phyloP scores from a whole-genome alignment of 768 basidiomycete species.

The Infundibulicybe gibba region DNA sequence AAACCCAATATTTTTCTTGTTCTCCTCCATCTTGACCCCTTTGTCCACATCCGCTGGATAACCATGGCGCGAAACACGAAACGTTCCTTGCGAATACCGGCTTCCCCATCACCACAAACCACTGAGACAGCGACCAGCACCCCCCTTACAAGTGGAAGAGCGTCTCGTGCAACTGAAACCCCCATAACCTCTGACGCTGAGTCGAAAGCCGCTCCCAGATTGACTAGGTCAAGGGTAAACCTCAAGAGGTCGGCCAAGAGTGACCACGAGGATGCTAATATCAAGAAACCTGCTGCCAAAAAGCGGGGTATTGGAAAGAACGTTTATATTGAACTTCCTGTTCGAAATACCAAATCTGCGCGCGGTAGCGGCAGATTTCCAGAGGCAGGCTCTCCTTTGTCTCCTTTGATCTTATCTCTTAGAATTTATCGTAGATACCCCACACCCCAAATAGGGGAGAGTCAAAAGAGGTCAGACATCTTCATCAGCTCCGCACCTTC shows the following conservation, averaged over 20 bases:
- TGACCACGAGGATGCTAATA: conserved; percentile 2
- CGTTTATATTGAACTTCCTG: conserved; percentile 31
- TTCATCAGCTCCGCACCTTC: too few relatives aligned
- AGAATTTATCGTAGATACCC: conserved; percentile 7
- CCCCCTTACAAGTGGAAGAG: conserved; percentile 45
- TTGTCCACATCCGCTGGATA: too few relatives aligned
- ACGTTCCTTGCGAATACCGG: conserved; percentile 22
- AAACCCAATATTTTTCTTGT: conserved; percentile 18
- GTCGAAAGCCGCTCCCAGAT: too few relatives aligned
- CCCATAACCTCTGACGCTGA: conserved; percentile 49
- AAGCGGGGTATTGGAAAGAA: conserved; percentile 28
- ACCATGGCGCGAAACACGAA: conserved; percentile 35
- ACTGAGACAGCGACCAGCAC: conserved; percentile 43
- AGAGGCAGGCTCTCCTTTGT: conserved; percentile 1
- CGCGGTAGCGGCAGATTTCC: conserved; percentile 17
- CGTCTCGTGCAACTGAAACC: conserved; percentile 43
- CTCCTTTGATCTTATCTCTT: neutral
- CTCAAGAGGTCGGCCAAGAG: too few relatives aligned
- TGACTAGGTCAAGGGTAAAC: too few relatives aligned
- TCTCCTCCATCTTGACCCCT: conserved; percentile 7
- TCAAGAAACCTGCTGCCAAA: conserved; percentile 25
- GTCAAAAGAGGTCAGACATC: conserved; percentile 18
- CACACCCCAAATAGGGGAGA: conserved; percentile 27
- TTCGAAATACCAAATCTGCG: conserved; percentile 13
- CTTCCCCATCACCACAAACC: conserved; percentile 25